These are phyloP conservation scores for Phragmites australis DNA, from an alignment of 176 grass and related monocot genomes.

Conservation along the genomic window DNA sequence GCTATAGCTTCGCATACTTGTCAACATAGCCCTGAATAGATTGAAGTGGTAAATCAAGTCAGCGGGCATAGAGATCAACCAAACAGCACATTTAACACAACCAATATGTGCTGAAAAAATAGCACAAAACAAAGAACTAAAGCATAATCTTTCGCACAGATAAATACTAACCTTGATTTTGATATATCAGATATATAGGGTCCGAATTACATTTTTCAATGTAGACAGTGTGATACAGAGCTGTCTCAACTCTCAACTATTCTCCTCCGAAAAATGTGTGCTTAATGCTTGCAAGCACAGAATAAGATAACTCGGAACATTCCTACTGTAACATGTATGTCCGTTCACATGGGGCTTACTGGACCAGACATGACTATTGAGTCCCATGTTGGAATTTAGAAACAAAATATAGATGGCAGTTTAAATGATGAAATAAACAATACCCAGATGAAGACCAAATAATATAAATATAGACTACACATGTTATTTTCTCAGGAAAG, in stretches of 20 bases:
- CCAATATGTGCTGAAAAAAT: conserved; percentile 27
- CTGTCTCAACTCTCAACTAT: neutral
- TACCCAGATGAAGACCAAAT: neutral
- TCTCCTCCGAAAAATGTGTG: neutral
- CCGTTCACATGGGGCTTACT: neutral
- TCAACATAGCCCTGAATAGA: conserved; percentile 91
- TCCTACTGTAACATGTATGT: neutral
- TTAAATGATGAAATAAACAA: neutral
- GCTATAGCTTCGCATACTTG: conserved; percentile 90
- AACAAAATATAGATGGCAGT: neutral
- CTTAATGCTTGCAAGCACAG: neutral
- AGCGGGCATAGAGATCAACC: neutral
- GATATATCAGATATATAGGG: neutral
- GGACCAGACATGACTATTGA: neutral
- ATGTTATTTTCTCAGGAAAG: neutral
- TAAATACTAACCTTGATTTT: neutral
- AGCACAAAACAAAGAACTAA: neutral
- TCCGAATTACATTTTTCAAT: neutral
- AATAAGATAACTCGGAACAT: neutral
- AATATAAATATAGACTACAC: neutral
- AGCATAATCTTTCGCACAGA: neutral
- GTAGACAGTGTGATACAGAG: conserved; percentile 2
- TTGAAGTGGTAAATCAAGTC: neutral
- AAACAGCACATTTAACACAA: neutral
- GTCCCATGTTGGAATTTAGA: conserved; percentile 19